phyloP scores from a whole-genome alignment of 495 filamentous ascomycete species.

The Xylaria acuta region DNA sequence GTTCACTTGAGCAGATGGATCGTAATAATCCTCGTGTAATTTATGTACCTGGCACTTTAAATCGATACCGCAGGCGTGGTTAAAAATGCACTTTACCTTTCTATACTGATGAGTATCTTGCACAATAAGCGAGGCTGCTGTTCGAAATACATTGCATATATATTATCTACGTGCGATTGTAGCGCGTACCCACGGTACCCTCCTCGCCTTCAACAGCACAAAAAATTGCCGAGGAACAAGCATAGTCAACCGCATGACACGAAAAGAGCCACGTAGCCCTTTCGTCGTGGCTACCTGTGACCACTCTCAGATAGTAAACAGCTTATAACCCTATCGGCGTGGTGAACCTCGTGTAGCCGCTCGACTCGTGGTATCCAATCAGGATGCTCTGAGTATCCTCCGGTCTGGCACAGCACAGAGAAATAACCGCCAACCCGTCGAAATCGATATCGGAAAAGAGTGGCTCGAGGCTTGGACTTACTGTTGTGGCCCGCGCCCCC shows the following conservation, averaged over 20 bases:
- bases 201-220: background rate
- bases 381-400: background rate
- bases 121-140: background rate
- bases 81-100: background rate
- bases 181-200: background rate
- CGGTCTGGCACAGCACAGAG: background rate
- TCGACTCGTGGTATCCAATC: background rate
- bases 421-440: slow-evolving; percentile 14
- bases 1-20: background rate
- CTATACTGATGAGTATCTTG: background rate
- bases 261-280: slow-evolving; percentile 7
- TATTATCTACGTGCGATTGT: background rate
- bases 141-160: background rate
- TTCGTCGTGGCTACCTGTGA: slow-evolving; percentile 1
- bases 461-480: slow-evolving; percentile 21
- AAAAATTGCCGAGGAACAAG: background rate
- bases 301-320: background rate
- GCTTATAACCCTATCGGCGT: background rate
- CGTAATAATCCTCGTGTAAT: background rate
- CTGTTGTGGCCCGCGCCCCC: background rate
- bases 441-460: background rate
- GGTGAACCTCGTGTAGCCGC: background rate
- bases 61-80: background rate
- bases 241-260: background rate
- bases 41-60: background rate